phyloP scores from a whole-genome alignment of 805 yeast genomes.

The Metschnikowia lochheadii region DNA sequence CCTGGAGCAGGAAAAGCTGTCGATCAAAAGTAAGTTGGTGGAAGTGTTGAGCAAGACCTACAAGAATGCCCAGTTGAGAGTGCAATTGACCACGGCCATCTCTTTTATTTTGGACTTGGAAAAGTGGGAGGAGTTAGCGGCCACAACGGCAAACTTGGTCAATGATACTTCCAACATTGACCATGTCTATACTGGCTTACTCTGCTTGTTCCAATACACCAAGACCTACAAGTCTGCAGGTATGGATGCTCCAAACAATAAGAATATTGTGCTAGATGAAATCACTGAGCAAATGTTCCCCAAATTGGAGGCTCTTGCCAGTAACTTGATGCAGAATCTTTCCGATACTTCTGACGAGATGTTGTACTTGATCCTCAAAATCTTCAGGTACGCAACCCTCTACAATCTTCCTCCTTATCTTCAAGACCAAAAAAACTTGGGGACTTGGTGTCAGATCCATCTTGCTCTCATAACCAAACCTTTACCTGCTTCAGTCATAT shows the following conservation, averaged over 20 bases:
- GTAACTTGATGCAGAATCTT: slow-evolving; percentile 26
- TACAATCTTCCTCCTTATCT: slow-evolving; percentile 37
- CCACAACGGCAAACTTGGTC: slow-evolving; percentile 12
- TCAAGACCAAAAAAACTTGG: slow-evolving; percentile 32
- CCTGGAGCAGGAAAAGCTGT: slow-evolving; percentile 31
- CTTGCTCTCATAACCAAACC: slow-evolving; percentile 38
- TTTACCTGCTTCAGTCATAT: slow-evolving; percentile 30
- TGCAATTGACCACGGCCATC: slow-evolving; percentile 56
- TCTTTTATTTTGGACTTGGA: slow-evolving; percentile 50
- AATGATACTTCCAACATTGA: slow-evolving; percentile 32
- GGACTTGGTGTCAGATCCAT: slow-evolving; percentile 40
- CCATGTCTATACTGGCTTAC: slow-evolving; percentile 38
- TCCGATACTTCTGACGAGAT: slow-evolving; percentile 19
- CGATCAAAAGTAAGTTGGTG: slow-evolving; percentile 35
- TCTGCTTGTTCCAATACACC: slow-evolving; percentile 39
- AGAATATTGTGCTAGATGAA: slow-evolving; percentile 40
- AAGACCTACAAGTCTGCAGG: slow-evolving; percentile 39
- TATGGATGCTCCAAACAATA: slow-evolving; percentile 40
- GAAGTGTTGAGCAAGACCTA: slow-evolving; percentile 32
- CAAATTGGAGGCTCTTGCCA: slow-evolving; percentile 29
- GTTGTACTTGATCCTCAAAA: slow-evolving; percentile 38
- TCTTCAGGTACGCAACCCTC: slow-evolving; percentile 38
- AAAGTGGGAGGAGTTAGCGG: slow-evolving; percentile 38
- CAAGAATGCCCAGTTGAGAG: slow-evolving; percentile 37
- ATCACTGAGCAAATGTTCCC: slow-evolving; percentile 36